Base-by-base conservation (phyloP, 305 asterid species). In the Fraxinus platypoda region DNA sequence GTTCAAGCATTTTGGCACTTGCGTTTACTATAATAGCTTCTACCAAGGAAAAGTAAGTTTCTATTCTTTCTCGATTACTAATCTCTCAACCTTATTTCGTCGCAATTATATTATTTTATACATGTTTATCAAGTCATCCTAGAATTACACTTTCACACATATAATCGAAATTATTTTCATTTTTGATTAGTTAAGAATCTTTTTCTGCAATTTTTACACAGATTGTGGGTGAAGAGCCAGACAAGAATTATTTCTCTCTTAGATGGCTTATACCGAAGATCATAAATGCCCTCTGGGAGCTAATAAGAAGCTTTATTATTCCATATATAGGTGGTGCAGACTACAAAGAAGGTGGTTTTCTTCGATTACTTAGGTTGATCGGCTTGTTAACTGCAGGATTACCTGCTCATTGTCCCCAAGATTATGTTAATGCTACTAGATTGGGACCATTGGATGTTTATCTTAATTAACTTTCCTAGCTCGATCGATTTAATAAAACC, bases 1-100 rank as follows among this genome's bases (percentile, higher is more conserved):
- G 91, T 91, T 84, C 87, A 89, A 87, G 88, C 95, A 91, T 71
- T 89, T 89, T 12, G 95, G 94, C 70, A 82, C 85, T 0, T 90
- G 95, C 81, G 11, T 90, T 4, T 91, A 89, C 81, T 84, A 68
- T 34, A 86, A 91, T 80, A 87, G 92, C 87, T 68, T 79, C 85
- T 91, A 91, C 75, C 3, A 76, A 25, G 90, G 89, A 19, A 75
- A 81, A 62, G 92, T 89, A 85, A 78, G 87, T 30, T 9, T 6
- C 82, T 11, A 26, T 64, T 62, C 34, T 25, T 3, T 8, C 34
- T 62, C 17, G 13, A 23, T 30, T 19, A 59, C n/a, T n/a, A n/a
- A n/a, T n/a, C n/a, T n/a, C n/a, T 57, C 9, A 17, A 15, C 23
- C 8, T 52, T 17, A n/a, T n/a, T 26, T 26, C 28, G 28, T 26